phyloP scores from a whole-genome alignment of 176 grass and related monocot genomes.

The Ensete ventricosum region DNA sequence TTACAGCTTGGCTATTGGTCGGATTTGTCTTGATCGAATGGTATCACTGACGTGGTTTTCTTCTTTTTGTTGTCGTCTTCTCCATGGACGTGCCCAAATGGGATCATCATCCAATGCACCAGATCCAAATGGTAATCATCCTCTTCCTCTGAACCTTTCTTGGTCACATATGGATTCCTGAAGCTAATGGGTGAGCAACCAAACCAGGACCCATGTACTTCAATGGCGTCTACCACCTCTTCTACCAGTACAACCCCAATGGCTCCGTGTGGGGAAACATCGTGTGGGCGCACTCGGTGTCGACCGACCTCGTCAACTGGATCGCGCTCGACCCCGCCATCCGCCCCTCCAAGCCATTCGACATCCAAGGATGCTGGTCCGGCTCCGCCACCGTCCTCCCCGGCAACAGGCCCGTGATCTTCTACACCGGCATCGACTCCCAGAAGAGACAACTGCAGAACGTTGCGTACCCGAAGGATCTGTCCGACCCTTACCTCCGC shows the following conservation, averaged over 20 bases:
- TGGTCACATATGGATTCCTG: too few relatives aligned
- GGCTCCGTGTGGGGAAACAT: conserved; percentile 58
- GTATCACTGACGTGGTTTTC: not conserved
- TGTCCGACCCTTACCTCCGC: conserved; percentile 60
- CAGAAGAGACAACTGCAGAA: conserved; percentile 64
- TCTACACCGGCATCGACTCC: conserved; percentile 66
- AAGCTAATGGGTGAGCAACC: not conserved
- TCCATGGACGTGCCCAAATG: not conserved
- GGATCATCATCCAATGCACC: not conserved
- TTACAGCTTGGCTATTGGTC: too few relatives aligned
- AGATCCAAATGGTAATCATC: conserved; percentile 89
- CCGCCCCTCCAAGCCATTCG: conserved; percentile 24
- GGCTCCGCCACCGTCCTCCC: conserved; percentile 70
- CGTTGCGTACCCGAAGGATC: conserved; percentile 55
- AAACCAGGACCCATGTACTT: conserved; percentile 83
- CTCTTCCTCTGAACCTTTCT: too few relatives aligned
- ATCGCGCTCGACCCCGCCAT: conserved; percentile 42
- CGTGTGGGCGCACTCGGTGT: conserved; percentile 69
- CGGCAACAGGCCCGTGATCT: conserved; percentile 26
- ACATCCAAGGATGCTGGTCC: conserved; percentile 72
- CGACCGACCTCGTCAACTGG: conserved; percentile 80
- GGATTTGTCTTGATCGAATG: too few relatives aligned
- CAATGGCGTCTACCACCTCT: conserved; percentile 86
- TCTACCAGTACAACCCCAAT: conserved; percentile 88
- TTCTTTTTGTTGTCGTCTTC: not conserved